Conservation (phyloP, 768 basidiomycete genomes). For the Nevesoporus exiguus region DNA sequence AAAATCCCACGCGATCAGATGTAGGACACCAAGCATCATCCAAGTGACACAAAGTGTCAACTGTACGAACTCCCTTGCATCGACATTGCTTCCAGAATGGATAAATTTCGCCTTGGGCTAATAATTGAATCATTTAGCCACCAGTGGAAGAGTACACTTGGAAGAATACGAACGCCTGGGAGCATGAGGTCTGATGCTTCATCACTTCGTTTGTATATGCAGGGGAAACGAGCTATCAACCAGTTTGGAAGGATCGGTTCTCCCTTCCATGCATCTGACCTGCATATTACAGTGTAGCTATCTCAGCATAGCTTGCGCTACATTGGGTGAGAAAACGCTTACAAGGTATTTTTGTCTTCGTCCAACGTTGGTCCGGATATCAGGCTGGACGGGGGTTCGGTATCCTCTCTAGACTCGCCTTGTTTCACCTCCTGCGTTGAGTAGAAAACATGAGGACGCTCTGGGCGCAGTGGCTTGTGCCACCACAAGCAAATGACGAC, state of each 20-base stretch:
- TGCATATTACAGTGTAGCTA: neutral
- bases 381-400: too few relatives aligned
- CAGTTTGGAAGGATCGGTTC: neutral
- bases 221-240: neutral
- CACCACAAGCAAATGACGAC: too few relatives aligned
- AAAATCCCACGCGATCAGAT: neutral
- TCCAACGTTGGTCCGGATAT: too few relatives aligned
- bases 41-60: neutral
- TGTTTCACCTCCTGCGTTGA: too few relatives aligned
- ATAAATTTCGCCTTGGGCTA: neutral
- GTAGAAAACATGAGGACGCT: too few relatives aligned
- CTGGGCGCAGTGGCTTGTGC: too few relatives aligned
- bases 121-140: neutral
- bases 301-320: neutral
- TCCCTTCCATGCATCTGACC: neutral
- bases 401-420: too few relatives aligned
- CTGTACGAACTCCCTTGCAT: too few relatives aligned
- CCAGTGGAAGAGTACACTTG: neutral
- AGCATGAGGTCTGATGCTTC: neutral
- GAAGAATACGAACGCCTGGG: neutral
- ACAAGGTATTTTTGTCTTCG: neutral
- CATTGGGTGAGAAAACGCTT: neutral
- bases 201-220: neutral
- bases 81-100: too few relatives aligned
- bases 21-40: neutral